Conservation (phyloP, 2,329 filamentous ascomycete genomes). For the Apiospora koreana region DNA sequence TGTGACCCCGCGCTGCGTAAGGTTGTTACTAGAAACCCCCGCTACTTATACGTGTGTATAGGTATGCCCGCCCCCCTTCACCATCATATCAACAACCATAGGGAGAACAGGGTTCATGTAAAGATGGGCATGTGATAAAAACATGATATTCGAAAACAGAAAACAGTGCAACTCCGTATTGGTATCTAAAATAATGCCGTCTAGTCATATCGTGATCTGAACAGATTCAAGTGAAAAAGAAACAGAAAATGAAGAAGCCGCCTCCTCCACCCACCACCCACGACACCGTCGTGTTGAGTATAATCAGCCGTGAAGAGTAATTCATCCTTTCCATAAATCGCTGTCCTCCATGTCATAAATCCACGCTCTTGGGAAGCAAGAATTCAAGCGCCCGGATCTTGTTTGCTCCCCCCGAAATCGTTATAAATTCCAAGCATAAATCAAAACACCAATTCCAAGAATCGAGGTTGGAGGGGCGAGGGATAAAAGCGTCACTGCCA, state of each 20-base stretch:
- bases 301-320: neutral
- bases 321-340: neutral
- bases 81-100: too few species aligned
- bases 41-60: too few species aligned
- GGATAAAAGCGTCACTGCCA: neutral
- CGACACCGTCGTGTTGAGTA: neutral
- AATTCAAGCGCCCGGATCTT: neutral
- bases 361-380: slow-evolving; percentile 5
- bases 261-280: neutral
- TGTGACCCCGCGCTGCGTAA: too few species aligned
- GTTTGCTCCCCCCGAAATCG: neutral
- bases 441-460: neutral
- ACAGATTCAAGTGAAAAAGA: slow-evolving; percentile 6
- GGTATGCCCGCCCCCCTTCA: too few species aligned
- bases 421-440: neutral
- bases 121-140: neutral
- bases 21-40: neutral
- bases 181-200: slow-evolving; percentile 32
- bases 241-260: neutral
- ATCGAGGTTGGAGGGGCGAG: neutral
- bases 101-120: neutral
- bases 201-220: slow-evolving; percentile 21
- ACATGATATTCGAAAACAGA: slow-evolving; percentile 11
- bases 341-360: neutral
- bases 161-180: slow-evolving; percentile 25